Base-by-base conservation (phyloP, 441 rosid species). In the Erodium chrysanthum region DNA sequence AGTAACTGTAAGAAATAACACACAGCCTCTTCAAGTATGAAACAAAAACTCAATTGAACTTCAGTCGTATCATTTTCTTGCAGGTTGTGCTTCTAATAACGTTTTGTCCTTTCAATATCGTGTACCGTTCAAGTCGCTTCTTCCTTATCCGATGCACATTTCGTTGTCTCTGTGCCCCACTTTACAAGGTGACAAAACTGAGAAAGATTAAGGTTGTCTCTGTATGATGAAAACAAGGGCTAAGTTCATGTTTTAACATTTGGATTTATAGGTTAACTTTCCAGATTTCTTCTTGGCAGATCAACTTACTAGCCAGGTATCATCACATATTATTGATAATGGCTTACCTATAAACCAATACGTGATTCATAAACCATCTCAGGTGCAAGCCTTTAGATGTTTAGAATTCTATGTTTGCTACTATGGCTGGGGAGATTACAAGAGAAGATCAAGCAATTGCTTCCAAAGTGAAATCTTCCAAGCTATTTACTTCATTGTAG, bases 201-300 rank as follows among this genome's bases (percentile, higher is more conserved):
- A 11, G 59, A 14, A 65, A 22, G 25, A 17, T 20, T 56, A 20
- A 56, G 27, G 25, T 2, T 2, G 3, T 1, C 60, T 25, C 3
- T 25, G 29, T 25, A 25, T 25, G 29, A 25, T 25, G 29, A 25
- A 25, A 25, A 25, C 29, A 3, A 1, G 33, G 33, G 33, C 33
- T 29, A 29, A 29, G 33, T n/a, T n/a, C n/a, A n/a, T 3, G 15
- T 58, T 65, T 56, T 15, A 7, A 20, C 20, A 12, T 14, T 21
- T 46, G 2, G 21, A 9, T 66, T 27, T 64, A 67, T 68, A 91
- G 97, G 87, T 84, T 70, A 76, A 80, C 29, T 85, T 91, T 18
- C 80, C 92, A 17, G 97, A 89, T 74, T 89, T 89, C 79, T 85
- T 91, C 85, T 84, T 89, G 63, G 95, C 90, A 20, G 92, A 91